These are phyloP conservation scores for Leccinellum rugosiceps DNA, from an alignment of 768 basidiomycete species.

Conservation along the genomic window DNA sequence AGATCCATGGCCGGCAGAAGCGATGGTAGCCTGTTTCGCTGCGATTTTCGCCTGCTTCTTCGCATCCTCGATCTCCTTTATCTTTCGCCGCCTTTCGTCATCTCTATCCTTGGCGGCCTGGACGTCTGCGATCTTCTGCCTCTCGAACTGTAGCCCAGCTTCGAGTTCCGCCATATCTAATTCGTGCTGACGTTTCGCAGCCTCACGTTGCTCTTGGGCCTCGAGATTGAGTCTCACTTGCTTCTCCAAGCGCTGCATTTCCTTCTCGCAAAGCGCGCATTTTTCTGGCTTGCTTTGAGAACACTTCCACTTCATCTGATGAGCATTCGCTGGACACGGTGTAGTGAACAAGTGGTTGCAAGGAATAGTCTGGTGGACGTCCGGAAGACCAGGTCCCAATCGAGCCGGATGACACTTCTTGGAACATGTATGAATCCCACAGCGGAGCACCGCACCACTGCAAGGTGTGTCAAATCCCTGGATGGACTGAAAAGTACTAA, in stretches of 20 bases:
- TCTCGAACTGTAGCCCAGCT: conserved; percentile 9
- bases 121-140: conserved; percentile 5
- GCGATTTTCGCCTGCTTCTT: conserved; percentile 4
- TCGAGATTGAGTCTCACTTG: conserved; percentile 39
- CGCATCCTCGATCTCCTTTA: conserved; percentile 10
- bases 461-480: not conserved
- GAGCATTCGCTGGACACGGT: conserved; percentile 43
- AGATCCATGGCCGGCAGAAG: too few relatives aligned
- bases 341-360: conserved; percentile 39
- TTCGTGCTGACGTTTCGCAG: conserved; percentile 41
- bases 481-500: not conserved
- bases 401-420: conserved; percentile 55
- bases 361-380: conserved; percentile 28
- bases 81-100: conserved; percentile 6
- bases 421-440: conserved; percentile 52
- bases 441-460: conserved; percentile 49
- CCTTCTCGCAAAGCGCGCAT: conserved; percentile 50
- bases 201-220: conserved; percentile 43
- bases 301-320: conserved; percentile 45
- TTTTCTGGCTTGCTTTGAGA: conserved; percentile 31
- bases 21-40: not conserved
- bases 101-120: conserved; percentile 13
- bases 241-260: conserved; percentile 36
- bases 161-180: conserved; percentile 8
- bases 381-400: conserved; percentile 46